Percentiles rank a stretch among this genome's conserved stretches.
Conservation (phyloP, 495 filamentous ascomycete species). For the Acidiella bohemica region DNA sequence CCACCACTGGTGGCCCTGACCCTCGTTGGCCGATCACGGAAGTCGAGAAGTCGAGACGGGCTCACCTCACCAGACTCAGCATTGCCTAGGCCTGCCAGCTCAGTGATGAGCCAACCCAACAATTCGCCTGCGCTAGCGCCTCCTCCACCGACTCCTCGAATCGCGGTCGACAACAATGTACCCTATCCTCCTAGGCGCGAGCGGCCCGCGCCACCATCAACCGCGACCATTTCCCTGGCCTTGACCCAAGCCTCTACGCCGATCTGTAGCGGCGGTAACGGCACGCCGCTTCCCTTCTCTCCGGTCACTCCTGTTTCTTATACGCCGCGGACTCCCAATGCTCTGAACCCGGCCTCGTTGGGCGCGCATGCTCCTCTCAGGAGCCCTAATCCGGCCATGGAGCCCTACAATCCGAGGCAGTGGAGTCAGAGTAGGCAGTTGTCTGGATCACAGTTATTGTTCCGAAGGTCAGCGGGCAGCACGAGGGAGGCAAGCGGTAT, state of each 20-base stretch:
- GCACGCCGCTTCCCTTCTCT: constrained; percentile 4
- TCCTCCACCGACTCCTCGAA: constrained; percentile 6
- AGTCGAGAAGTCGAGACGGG: neutral
- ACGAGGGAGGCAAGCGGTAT: constrained; percentile 26
- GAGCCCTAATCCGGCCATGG: constrained; percentile 7
- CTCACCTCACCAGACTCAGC: neutral
- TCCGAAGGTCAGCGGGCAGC: constrained; percentile 12
- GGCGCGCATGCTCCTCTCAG: neutral
- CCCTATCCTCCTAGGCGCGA: constrained; percentile 1
- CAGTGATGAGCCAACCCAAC: constrained; percentile 7
- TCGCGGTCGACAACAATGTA: neutral
- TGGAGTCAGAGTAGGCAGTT: constrained; percentile 25
- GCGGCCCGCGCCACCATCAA: constrained; percentile 2
- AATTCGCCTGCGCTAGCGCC: neutral
- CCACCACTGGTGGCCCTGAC: too few species aligned
- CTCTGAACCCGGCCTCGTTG: neutral
- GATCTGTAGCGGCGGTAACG: constrained; percentile 1
- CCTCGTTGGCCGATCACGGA: neutral
- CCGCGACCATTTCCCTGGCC: constrained; percentile 1
- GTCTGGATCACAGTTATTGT: constrained; percentile 22
- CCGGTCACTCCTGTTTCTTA: constrained; percentile 11
- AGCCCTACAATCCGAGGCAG: constrained; percentile 31
- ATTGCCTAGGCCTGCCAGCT: neutral
- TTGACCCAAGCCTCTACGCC: constrained; percentile 3
- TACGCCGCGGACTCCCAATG: constrained; percentile 5